These are phyloP conservation scores for Microstegium vimineum DNA, from an alignment of 176 grass and related monocot species.

Conservation along the genomic window DNA sequence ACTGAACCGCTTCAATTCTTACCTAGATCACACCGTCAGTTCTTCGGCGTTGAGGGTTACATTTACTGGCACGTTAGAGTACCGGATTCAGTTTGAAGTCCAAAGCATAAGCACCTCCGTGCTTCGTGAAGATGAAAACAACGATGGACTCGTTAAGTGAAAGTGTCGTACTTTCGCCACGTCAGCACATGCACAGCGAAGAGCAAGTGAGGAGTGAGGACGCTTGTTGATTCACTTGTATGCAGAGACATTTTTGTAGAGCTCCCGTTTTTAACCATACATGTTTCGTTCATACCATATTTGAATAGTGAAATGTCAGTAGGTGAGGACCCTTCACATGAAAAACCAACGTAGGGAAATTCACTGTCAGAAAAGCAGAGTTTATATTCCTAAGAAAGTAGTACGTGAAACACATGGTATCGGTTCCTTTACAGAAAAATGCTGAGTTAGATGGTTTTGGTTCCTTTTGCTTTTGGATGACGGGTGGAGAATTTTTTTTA, in stretches of 20 bases:
- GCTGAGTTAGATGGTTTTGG: no score
- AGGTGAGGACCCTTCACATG: background rate
- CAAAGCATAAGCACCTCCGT: no score
- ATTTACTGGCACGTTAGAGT: background rate
- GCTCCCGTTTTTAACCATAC: background rate
- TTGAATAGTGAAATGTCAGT: background rate
- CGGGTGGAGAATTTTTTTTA: no score
- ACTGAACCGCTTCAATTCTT: conserved; percentile 21
- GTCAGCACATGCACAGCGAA: background rate
- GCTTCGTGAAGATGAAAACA: no score
- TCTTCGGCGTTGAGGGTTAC: background rate
- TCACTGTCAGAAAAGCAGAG: background rate
- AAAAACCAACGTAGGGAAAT: background rate
- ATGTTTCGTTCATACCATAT: background rate
- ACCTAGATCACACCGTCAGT: background rate
- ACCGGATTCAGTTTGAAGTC: background rate
- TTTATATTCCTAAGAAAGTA: no score
- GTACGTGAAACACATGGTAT: no score
- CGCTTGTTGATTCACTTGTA: background rate
- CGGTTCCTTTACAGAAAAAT: no score
- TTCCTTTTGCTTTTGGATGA: no score
- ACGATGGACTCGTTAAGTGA: no score
- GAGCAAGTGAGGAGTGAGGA: no score
- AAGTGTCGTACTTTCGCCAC: no score
- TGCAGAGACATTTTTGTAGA: background rate